Evolutionary conservation across 1,139 yeast genomes (phyloP).

Genomic region (Pichia sp.): DNA sequence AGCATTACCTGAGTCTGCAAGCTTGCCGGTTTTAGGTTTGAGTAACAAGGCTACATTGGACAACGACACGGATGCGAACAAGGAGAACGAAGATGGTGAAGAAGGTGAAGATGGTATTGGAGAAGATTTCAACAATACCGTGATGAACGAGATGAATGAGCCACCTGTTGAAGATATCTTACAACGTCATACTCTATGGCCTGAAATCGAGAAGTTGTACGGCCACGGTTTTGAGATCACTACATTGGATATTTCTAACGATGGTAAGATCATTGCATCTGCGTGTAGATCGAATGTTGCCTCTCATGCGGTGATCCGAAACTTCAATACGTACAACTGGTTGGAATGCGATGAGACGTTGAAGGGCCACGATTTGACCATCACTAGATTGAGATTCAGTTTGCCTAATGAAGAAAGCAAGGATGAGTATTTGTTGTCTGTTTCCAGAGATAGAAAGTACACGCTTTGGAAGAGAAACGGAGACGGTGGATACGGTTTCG

Average conservation of each 20-base stretch:
- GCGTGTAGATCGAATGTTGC: constrained; percentile 89
- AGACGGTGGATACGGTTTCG: constrained; percentile 40
- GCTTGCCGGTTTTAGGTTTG: constrained; percentile 89
- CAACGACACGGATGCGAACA: constrained; percentile 23
- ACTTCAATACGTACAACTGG: constrained; percentile 69
- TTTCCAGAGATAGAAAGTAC: constrained; percentile 88
- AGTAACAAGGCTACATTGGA: constrained; percentile 78
- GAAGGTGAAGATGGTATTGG: constrained; percentile 42
- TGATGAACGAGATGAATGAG: constrained; percentile 41
- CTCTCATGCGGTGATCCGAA: constrained; percentile 81
- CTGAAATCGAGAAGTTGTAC: constrained; percentile 89
- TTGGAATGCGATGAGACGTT: constrained; percentile 48
- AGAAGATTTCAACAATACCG: constrained; percentile 42
- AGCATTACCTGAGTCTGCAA: constrained; percentile 72
- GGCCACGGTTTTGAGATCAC: constrained; percentile 98
- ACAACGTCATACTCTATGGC: constrained; percentile 92
- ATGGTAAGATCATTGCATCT: constrained; percentile 69
- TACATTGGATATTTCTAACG: constrained; percentile 70
- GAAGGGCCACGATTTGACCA: constrained; percentile 77
- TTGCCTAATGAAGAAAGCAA: background rate
- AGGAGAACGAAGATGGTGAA: constrained; percentile 38
- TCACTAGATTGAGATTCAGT: constrained; percentile 76
- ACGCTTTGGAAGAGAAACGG: constrained; percentile 64
- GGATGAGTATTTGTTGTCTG: constrained; percentile 61
- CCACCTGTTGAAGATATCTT: constrained; percentile 91